A percentile compares a stretch with the other conserved stretches of the same genome.
Conservation (phyloP, 2,329 filamentous ascomycete genomes). For the Cladosporium velox region DNA sequence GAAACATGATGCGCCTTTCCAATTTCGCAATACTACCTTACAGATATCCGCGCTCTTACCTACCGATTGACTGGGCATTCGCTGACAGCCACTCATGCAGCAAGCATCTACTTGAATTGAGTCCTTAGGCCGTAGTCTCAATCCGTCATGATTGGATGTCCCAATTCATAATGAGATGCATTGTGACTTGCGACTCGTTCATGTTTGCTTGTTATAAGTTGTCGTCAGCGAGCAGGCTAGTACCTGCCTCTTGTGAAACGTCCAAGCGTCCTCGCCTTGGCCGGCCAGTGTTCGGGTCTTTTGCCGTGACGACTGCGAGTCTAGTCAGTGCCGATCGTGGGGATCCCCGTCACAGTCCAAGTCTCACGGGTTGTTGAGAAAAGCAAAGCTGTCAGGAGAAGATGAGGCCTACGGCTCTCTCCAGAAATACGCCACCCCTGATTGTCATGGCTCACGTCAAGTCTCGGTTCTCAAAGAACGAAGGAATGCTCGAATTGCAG, state of each 20-base stretch:
- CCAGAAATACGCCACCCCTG: not conserved
- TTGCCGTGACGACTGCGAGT: not conserved
- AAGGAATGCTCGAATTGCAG: not conserved
- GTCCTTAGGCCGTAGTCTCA: too few relatives aligned
- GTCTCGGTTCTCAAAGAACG: not conserved
- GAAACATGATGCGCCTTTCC: too few relatives aligned
- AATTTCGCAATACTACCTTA: too few relatives aligned
- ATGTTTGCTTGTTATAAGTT: not conserved
- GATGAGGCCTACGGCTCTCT: not conserved
- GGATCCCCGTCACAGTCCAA: too few relatives aligned
- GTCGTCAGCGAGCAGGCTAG: not conserved
- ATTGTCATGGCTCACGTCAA: not conserved
- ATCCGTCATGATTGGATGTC: too few relatives aligned
- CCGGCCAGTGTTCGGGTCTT: not conserved
- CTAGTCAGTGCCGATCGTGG: not conserved
- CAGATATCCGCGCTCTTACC: too few relatives aligned
- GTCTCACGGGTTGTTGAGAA: not conserved
- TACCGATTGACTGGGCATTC: too few relatives aligned
- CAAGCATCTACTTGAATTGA: too few relatives aligned
- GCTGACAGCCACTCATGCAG: too few relatives aligned
- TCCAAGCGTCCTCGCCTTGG: not conserved
- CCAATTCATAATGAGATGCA: too few relatives aligned
- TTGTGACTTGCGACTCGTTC: too few relatives aligned
- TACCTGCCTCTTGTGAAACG: not conserved
- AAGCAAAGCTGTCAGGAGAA: not conserved